A percentile compares a stretch with the other conserved stretches of the same genome.
These are phyloP conservation scores for Canavalia ensiformis DNA, from an alignment of 306 rosid species.

Conservation along the genomic window DNA sequence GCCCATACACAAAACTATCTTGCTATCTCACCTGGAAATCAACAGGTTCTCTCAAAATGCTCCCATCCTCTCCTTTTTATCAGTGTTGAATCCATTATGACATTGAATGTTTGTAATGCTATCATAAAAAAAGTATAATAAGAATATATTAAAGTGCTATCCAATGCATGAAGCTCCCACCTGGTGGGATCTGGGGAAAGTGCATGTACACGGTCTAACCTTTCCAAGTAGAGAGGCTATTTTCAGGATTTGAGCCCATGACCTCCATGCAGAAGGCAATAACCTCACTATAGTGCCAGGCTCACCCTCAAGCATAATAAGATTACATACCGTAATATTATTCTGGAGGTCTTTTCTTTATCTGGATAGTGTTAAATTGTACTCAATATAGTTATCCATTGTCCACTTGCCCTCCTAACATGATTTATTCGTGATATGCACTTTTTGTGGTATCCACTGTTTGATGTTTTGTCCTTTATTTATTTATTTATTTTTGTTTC, in stretches of 20 bases:
- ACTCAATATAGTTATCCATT: not conserved
- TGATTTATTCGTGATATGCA: slow-evolving; percentile 35
- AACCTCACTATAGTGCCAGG: not conserved
- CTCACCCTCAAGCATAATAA: not conserved
- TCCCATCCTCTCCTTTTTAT: slow-evolving; percentile 31
- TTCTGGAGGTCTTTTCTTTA: slow-evolving; percentile 37
- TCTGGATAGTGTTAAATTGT: slow-evolving; percentile 28
- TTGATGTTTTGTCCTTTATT: slow-evolving; percentile 4
- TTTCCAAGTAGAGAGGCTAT: not conserved
- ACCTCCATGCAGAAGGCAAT: not conserved
- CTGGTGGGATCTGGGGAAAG: not conserved
- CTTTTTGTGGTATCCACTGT: slow-evolving; percentile 32
- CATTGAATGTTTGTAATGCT: slow-evolving; percentile 23
- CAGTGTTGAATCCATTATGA: slow-evolving; percentile 27
- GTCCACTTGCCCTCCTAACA: not conserved
- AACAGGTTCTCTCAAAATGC: slow-evolving; percentile 66
- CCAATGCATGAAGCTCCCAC: not conserved
- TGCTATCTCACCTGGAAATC: slow-evolving; percentile 88
- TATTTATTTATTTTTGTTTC: not conserved
- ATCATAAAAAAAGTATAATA: slow-evolving; percentile 36
- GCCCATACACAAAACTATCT: slow-evolving; percentile 92
- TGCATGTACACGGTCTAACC: not conserved
- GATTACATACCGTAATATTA: not conserved
- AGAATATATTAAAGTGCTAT: slow-evolving; percentile 21
- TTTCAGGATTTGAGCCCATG: not conserved